Evolutionary conservation across 805 yeast species (phyloP).

Genomic region (Metschnikowia aberdeeniae): DNA sequence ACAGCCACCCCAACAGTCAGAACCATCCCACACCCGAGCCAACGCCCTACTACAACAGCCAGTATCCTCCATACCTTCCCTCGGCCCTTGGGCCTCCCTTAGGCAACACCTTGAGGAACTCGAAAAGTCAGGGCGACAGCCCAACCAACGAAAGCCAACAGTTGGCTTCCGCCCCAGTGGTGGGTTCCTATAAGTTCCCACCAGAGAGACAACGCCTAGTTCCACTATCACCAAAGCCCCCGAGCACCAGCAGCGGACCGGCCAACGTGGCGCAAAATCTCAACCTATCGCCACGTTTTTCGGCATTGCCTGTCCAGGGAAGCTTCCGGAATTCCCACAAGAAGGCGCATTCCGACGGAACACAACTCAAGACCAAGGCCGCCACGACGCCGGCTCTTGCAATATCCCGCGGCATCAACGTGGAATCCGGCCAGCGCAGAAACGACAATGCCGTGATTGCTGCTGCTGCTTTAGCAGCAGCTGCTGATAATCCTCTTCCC

Average conservation of each 20-base stretch:
- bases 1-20: neutral
- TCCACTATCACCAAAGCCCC: constrained; percentile 8
- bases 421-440: constrained; percentile 31
- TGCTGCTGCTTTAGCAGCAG: constrained; percentile 80
- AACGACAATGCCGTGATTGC: constrained; percentile 61
- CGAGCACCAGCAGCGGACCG: neutral
- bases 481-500: constrained; percentile 74
- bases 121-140: neutral
- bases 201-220: constrained; percentile 3
- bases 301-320: constrained; percentile 17
- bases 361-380: constrained; percentile 6
- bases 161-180: neutral
- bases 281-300: constrained; percentile 7
- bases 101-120: neutral
- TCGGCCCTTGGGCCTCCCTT: constrained; percentile 1
- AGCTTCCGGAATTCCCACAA: constrained; percentile 20
- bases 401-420: constrained; percentile 34
- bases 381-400: constrained; percentile 37
- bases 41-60: neutral
- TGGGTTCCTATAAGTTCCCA: constrained; percentile 3
- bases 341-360: constrained; percentile 23
- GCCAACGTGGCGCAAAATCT: constrained; percentile 7
- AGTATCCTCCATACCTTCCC: neutral
- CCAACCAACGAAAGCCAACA: neutral
- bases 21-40: neutral